Base-by-base conservation (phyloP, 495 filamentous ascomycete genomes). In the Hypoxylon intermedium region DNA sequence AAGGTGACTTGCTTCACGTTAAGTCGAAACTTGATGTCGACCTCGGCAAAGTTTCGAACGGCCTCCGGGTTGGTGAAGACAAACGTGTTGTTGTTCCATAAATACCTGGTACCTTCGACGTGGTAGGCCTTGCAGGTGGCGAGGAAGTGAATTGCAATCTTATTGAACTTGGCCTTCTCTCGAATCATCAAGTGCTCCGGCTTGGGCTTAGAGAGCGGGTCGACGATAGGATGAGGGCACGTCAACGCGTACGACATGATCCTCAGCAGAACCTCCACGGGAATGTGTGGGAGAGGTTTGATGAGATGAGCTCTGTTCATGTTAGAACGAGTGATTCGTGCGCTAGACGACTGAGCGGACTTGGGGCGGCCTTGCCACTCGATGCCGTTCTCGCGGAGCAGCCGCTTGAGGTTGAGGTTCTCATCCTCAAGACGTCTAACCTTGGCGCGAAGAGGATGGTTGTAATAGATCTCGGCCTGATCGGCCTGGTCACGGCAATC, bases 11-110 rank as follows among this genome's bases (percentile, higher is more conserved):
- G 59, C 43, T 70, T 71, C 51, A 82, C 68, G 6, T 61, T 42
- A 11, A 56, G 54, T 34, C 79, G 77, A 37, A 65, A 68, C 12
- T 58, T 36, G 2, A 70, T 18, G 30, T 65, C 56, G 21, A 79
- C 49, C 13, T 71, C 70, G 42, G 60, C 48, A 37, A 82, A 76
- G 37, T 74, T 77, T 15, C 67, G 68, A 6, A 82, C 60, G 5
- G 74, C 68, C n/a, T 69, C 65, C 9, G 69, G 69, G 38, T 59
- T 74, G 1, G 79, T 82, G 69, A 82, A 82, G 18, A 77, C 46
- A 34, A 80, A 79, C 1, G 66, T 66, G 56, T 82, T 82, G 60
- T 77, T 77, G 19, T 47, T 50, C 73, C 78, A 79, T 7, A 82
- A 40, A 18, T 73, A 57, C 16, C 70, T 68, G 19, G 58, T 72